Evolutionary conservation across 345 rosid species (phyloP).

Genomic region (Chamaenerion angustifolium): DNA sequence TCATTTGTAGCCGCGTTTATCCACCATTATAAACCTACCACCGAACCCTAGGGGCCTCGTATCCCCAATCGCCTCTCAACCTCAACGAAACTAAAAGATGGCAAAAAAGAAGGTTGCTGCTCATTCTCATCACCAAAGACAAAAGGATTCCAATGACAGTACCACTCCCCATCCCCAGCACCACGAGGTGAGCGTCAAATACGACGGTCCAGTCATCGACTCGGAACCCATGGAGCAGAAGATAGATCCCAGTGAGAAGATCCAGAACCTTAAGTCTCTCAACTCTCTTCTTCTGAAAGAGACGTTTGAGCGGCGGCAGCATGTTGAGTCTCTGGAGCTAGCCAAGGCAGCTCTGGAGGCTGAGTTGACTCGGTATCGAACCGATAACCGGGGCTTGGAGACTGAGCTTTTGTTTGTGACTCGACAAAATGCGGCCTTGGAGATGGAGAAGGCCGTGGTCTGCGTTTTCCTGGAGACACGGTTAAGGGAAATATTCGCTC

Average conservation of each 20-base stretch:
- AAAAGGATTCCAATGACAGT: conserved; percentile 5
- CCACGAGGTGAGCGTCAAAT: no score
- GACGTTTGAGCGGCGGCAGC: conserved; percentile 33
- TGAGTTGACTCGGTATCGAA: conserved; percentile 20
- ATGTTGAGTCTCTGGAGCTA: conserved; percentile 29
- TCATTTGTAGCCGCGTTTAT: no score
- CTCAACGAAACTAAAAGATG: conserved; percentile 11
- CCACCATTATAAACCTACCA: no score
- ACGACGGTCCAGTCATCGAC: no score
- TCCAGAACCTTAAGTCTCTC: conserved; percentile 42
- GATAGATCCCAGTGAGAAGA: conserved; percentile 22
- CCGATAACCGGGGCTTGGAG: conserved; percentile 18
- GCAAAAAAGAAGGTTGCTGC: conserved; percentile 32
- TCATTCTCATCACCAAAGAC: conserved; percentile 10
- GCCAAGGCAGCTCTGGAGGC: conserved; percentile 28
- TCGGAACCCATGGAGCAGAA: conserved; percentile 14
- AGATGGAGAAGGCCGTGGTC: conserved; percentile 27
- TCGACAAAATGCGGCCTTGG: conserved; percentile 27
- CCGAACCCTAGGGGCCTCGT: no score
- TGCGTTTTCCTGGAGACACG: conserved; percentile 22
- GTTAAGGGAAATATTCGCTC: conserved; percentile 25
- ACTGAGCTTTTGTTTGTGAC: conserved; percentile 19
- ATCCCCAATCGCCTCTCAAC: no score
- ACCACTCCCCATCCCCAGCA: conserved; percentile 1
- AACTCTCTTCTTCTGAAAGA: conserved; percentile 45